Conservation (phyloP, 805 yeast genomes). For the Limtongozyma cylindracea region DNA sequence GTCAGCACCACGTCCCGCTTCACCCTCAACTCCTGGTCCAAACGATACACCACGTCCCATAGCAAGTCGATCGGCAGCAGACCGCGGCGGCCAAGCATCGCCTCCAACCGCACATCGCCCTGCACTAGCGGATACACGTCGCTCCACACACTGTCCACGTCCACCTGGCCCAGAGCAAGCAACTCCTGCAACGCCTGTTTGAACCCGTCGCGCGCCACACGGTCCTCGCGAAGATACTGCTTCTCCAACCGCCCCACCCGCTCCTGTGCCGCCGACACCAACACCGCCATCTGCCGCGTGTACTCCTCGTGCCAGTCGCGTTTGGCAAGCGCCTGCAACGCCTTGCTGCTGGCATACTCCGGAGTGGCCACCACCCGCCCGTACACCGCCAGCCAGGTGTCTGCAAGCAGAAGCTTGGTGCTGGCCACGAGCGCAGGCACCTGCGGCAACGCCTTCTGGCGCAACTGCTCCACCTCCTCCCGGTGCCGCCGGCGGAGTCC, state of each 20-base stretch:
- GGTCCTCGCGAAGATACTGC: slow-evolving; percentile 25
- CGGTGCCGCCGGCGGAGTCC: too few species aligned
- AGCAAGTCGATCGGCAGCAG: slow-evolving; percentile 57
- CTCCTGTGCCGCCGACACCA: slow-evolving; percentile 4
- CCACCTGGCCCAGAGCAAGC: too few species aligned
- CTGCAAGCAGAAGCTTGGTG: too few species aligned
- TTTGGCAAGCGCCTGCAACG: slow-evolving; percentile 21
- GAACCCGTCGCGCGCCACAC: slow-evolving; percentile 41
- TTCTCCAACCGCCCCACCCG: slow-evolving; percentile 7
- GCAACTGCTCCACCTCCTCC: too few species aligned
- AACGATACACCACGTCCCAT: slow-evolving; percentile 47
- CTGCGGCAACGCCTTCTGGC: too few species aligned
- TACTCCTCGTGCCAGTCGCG: slow-evolving; percentile 35
- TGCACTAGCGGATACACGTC: slow-evolving; percentile 24
- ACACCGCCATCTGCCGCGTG: slow-evolving; percentile 10
- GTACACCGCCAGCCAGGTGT: too few species aligned
- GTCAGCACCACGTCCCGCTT: slow-evolving; percentile 38
- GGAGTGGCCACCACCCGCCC: too few species aligned
- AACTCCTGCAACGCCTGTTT: slow-evolving; percentile 15
- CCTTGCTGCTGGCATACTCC: too few species aligned
- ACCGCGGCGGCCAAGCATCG: slow-evolving; percentile 49
- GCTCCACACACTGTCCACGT: slow-evolving; percentile 31
- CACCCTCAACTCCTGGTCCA: slow-evolving; percentile 24
- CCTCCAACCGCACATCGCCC: slow-evolving; percentile 30
- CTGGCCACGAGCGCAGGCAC: too few species aligned